These are phyloP conservation scores for Carex pumila DNA, from an alignment of 176 grass and related monocot genomes.

Conservation along the genomic window DNA sequence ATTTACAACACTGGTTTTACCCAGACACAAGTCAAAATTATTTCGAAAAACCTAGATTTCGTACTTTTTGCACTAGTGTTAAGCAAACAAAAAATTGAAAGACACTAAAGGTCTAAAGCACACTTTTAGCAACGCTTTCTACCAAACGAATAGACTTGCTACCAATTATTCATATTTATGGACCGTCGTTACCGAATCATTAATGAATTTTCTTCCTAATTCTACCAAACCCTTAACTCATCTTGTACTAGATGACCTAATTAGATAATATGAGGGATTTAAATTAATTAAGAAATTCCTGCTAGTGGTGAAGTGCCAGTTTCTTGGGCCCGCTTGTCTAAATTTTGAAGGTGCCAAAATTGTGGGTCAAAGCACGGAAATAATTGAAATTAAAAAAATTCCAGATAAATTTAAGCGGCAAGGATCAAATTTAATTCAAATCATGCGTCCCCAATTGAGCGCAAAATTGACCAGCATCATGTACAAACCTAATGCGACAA, in stretches of 20 bases:
- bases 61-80: neutral
- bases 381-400: neutral
- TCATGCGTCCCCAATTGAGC: neutral
- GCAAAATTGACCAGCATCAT: neutral
- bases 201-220: conserved; percentile 13
- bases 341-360: neutral
- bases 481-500: neutral
- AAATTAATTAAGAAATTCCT: neutral
- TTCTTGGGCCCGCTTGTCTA: neutral
- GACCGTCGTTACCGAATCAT: neutral
- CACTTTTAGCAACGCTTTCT: conserved; percentile 2
- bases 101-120: neutral
- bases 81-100: neutral
- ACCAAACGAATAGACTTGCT: conserved; percentile 23
- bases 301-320: neutral
- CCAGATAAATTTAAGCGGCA: neutral
- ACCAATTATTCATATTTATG: conserved; percentile 12
- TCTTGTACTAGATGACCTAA: neutral
- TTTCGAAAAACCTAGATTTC: neutral
- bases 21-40: neutral
- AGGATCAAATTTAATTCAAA: neutral
- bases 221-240: conserved; percentile 2
- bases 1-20: too few relatives aligned
- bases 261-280: neutral
- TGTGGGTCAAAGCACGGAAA: neutral